Evolutionary conservation across 1,139 yeast genomes (phyloP), one percentile per base, ranked within the genome.

Genomic region (Pichia sp.): DNA sequence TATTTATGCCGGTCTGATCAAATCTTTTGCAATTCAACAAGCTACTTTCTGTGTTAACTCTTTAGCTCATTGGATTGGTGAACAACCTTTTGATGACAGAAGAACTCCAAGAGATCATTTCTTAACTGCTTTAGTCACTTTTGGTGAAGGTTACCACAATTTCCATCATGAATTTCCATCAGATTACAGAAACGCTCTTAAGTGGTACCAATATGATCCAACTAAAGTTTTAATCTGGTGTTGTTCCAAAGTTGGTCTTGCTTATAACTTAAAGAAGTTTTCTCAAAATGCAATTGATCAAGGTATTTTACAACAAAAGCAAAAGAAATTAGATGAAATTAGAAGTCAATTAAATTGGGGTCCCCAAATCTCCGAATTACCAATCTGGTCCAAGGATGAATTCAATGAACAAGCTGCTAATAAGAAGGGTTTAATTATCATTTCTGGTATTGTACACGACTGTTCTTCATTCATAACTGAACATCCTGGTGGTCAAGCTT

Each of bases 151-250:
- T 52, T 90, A 92, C 79, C 98, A 92, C 72, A 92, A 92, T 74
- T 92, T 92, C 83, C 98, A 92, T 72, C 98, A 92, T 72, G 97
- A 94, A 74, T 92, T 90, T 80, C 98, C 98, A 59, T 81, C 95
- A 42, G 98, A 92, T 73, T 92, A 92, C 79, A 82, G 98, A 76
- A 92, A 92, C 66, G 98, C 98, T 44, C 79, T 92, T 66, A 86
- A 82, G 70, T 94, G 98, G 98, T 92, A 86, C 76, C 98, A 94
- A 77, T 92, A 85, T 69, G 98, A 92, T 68, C 98, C 98, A 58
- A 92, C 97, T 58, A 92, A 92, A 77, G 65, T 84, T 53, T 65
- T 80, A 53, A 90, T 92, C 66, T 88, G 80, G 74, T 44, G 68
- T 39, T 70, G 79, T 62, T 85, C 90, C 51, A 79, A 83, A 67